Conservation (phyloP, 1,284 basidiomycete species). For the Omphalotus olearius region DNA sequence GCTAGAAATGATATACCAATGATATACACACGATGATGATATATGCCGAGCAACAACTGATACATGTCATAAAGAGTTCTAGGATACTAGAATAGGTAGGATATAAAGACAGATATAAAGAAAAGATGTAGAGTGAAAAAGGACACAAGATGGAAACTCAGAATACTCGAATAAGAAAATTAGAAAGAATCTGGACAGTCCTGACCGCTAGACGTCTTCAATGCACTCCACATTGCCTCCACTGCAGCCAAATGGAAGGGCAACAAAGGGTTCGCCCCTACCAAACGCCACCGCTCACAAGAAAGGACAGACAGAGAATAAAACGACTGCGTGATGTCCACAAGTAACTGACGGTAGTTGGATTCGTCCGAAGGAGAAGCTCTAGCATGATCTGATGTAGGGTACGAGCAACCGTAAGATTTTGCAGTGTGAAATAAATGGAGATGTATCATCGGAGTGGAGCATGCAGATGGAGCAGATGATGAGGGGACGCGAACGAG, state of each 20-base stretch:
- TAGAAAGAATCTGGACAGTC: background rate
- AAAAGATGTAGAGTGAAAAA: background rate
- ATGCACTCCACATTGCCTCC: slow-evolving; percentile 47
- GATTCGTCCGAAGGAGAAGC: slow-evolving; percentile 30
- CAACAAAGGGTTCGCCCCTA: slow-evolving; percentile 40
- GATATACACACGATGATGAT: too few relatives aligned
- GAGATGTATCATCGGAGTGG: slow-evolving; percentile 51
- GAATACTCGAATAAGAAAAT: background rate
- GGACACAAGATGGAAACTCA: background rate
- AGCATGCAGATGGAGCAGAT: slow-evolving; percentile 36
- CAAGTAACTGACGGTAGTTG: slow-evolving; percentile 31
- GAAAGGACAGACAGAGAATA: slow-evolving; percentile 63
- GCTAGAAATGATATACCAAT: too few relatives aligned
- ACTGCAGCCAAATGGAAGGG: slow-evolving; percentile 69
- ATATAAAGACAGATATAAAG: too few relatives aligned
- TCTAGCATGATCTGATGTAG: slow-evolving; percentile 13
- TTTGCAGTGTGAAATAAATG: slow-evolving; percentile 51
- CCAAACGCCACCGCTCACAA: slow-evolving; percentile 42
- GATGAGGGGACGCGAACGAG: slow-evolving; percentile 49
- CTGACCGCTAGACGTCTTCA: slow-evolving; percentile 13
- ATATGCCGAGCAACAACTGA: too few relatives aligned
- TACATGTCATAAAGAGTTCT: too few relatives aligned
- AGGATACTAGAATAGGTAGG: too few relatives aligned
- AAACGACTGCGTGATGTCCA: slow-evolving; percentile 63
- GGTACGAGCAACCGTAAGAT: slow-evolving; percentile 28